Evolutionary conservation across 352 stramenopile genomes (phyloP), one percentile per base, ranked within the genome.

Genomic region (Globisporangium acanthophoron): DNA sequence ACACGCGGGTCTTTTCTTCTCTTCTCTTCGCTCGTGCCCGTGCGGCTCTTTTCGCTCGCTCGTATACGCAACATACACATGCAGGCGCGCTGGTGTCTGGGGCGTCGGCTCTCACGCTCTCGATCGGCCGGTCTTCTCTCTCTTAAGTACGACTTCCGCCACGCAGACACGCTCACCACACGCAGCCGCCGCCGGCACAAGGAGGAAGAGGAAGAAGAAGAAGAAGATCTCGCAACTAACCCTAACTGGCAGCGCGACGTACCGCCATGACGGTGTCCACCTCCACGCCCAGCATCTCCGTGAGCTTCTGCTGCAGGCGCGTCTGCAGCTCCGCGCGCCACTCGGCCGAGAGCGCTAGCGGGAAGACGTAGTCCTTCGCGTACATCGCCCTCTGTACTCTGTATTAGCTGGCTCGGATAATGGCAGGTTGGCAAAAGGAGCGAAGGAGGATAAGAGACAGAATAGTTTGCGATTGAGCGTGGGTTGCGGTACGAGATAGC

Each of bases 231-330:
- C 44, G 37, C 33, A 12, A 3, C 8, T 27, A 27, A 27, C 3
- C 37, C 8, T 18, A 52, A 9, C 29, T 9, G 5, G 21, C 29
- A 8, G 27, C n/a, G 6, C 37, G 24, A 61, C 61, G 68, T 88
- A 94, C 84, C 84, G 84, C 81, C 84, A 94, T 94, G 52, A 90
- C 81, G 37, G 75, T 83, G 70, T 94, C 84, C 54, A 92, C 81
- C 50, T 92, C 84, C 11, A 90, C 80, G 54, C 81, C 84, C 41
- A 94, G 72, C 73, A 91, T 88, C 64, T 94, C 78, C 21, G 73
- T 76, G 12, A 94, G 75, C 59, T 88, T 77, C 21, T 71, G 60
- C 35, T 78, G 66, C 46, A 76, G 80, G 51, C 69, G 67, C 39
- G 9, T 33, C 63, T 77, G 66, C 62, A 94, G 78, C 56, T 87